Base-by-base conservation (phyloP, 2,329 filamentous ascomycete species). In the Acrodontium crateriforme region DNA sequence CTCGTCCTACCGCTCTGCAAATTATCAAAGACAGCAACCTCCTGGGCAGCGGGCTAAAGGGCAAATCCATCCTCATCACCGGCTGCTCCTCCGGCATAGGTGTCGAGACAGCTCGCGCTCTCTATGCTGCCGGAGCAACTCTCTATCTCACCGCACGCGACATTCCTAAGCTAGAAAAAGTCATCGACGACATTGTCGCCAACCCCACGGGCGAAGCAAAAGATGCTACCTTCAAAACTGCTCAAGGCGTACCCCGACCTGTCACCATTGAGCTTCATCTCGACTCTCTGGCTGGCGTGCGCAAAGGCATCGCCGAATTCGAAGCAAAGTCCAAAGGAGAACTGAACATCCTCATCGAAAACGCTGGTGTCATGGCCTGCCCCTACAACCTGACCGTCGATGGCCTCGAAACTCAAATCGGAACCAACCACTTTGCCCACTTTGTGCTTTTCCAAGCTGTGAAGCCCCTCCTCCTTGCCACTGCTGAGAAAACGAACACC, bases 381-480 rank as follows among this genome's bases (percentile, higher is more conserved):
- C 47, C 57, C 11, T 32, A 55, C 26, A 10, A 40, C 39, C 35
- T 44, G 27, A 65, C 59, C 3, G 36, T 38, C 10, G 62, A 68
- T 28, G 63, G 62, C 11, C 60, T 59, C 35, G 67, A 72, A 40
- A 40, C 41, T 0, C 65, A 71, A 33, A 60, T 71, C 34, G 65
- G 55, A 13, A 60, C 56, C 5, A 71, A 72, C 42, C 59, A 71
- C 39, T 47, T 74, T 1, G 56, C 51, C 6, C 65, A 69, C 34
- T 71, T 70, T 47, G 52, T 69, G 1, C 53, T 72, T 12, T 63
- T 67, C 34, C 52, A 65, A n/a, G 54, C 69, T 1, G 49, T 72
- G 11, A 60, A 60, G 14, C 45, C 53, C 0, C 44, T 53, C 0
- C 46, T 71, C 5, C 42, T 69, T 0, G 25, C 35, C 7, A 41